Evolutionary conservation across 129 eudicot species (phyloP), one percentile per base, ranked within the genome.

Genomic region (Artemisia argyi): DNA sequence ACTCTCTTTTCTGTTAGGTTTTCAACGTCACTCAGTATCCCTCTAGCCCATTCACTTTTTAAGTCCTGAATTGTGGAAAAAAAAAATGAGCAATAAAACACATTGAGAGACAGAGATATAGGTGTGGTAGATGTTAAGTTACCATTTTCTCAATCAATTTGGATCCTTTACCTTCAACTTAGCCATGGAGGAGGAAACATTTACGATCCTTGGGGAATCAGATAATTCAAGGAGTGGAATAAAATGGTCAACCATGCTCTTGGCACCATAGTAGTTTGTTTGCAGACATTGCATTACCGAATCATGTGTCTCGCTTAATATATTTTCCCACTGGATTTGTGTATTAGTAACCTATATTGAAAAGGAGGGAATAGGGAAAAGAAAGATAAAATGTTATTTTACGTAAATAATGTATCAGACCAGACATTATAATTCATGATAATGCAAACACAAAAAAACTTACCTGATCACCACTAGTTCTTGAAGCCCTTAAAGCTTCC

Each of bases 171-270:
- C 95, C 96, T 83, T 81, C 17, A 89, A 70, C 75, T 69, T 74
- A 54, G 94, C 97, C 39, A 19, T 12, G 15, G 69, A 14, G 15
- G 97, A 89, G 10, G 96, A 83, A 75, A 92, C 85, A 44, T 87
- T 89, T 2, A 92, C 90, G 50, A 92, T 89, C 68, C 91, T 86
- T 11, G 96, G 88, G 0, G 94, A 92, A 69, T 85, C 79, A 18
- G 94, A 92, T 17, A 71, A 32, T 68, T 74, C 78, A 0, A 92
- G 86, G 35, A 92, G 85, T 5, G 89, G 88, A 49, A 83, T 44
- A 53, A 88, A 79, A 46, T 81, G 87, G 59, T 88, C 92, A 42
- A 63, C 60, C 81, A 80, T 72, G 70, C 84, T 80, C 65, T 87
- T 87, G 0, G 83, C 85, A 7, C 96, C 88, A 69, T 82, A 84